Evolutionary conservation across 2,329 filamentous ascomycete genomes (phyloP), one percentile per base, ranked within the genome.

Genomic region (Macrophomina phaseolina): DNA sequence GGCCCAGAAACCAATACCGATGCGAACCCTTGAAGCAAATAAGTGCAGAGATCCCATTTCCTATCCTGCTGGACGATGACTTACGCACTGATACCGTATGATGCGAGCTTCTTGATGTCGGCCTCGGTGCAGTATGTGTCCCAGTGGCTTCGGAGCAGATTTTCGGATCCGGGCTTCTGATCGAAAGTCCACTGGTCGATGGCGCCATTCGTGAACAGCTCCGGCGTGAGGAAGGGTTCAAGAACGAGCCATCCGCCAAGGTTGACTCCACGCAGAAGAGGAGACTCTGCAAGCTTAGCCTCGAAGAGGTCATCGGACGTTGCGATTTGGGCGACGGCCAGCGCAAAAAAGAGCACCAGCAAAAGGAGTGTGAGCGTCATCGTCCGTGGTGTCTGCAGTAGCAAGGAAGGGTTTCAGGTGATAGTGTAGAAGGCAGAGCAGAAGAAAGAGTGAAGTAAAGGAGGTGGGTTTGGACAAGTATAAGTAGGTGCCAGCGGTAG

Each of bases 1-100:
- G 12, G 83, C 82, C 84, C 84, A 86, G 72, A 84, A 86, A 38
- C 83, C 83, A 67, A 86, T 80, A 5, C 84, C 83, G 42, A 86
- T 84, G 45, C 84, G 79, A 12, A 86, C 70, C 28, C 67, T 69
- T 18, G 4, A 30, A n/a, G 49, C 4, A 23, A n/a, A 32, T 63
- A 45, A 60, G 52, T 23, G 38, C 62, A 53, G 38, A 52, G 11
- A 18, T 49, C 14, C 18, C 5, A 7, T 38, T n/a, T 28, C 51
- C 30, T 16, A 42, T 23, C 11, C 12, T 16, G 23, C 8, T 23
- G 2, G 4, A 1, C 9, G 4, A 45, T 45, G 12, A n/a, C 11
- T 9, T 16, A 68, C 67, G 76, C 75, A 67, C 79, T 80, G 58
- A 80, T 69, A 12, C 78, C 77, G 66, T 73, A 73, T 4, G 70